phyloP scores from a whole-genome alignment of 108 stramenopile species.

The Parietichytrium sp. region DNA sequence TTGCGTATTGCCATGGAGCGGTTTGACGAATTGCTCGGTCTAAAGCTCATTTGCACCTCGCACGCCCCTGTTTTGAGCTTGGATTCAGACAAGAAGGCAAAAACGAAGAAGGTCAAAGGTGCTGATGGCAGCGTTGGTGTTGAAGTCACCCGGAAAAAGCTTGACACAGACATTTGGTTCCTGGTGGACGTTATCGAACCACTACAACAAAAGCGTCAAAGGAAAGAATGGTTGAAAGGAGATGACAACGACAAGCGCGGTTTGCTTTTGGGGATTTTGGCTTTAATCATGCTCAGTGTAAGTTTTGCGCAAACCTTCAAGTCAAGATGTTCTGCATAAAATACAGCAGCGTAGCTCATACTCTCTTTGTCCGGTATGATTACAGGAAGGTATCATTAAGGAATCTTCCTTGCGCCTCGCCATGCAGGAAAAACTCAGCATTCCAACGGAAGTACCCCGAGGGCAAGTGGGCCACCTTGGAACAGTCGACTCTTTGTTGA shows the following conservation, averaged over 20 bases:
- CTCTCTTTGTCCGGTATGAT: too few relatives aligned
- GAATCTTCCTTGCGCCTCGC: neutral
- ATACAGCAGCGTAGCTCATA: neutral
- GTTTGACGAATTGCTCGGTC: neutral
- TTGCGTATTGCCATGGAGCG: neutral
- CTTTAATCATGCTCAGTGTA: constrained; percentile 4
- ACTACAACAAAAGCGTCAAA: neutral
- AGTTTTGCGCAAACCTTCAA: too few relatives aligned
- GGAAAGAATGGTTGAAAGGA: too few relatives aligned
- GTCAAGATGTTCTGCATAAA: too few relatives aligned
- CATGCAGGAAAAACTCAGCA: neutral
- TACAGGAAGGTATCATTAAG: neutral
- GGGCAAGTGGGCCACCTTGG: neutral
- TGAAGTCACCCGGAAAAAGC: too few relatives aligned
- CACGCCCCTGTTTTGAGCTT: neutral
- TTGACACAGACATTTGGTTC: constrained; percentile 10
- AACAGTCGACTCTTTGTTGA: too few relatives aligned
- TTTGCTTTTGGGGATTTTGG: neutral
- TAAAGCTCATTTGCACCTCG: neutral
- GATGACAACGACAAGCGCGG: neutral
- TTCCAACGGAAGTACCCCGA: neutral
- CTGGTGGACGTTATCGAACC: neutral
- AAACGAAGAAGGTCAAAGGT: neutral
- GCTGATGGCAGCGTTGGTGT: too few relatives aligned
- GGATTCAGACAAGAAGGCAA: neutral